Base-by-base conservation (phyloP, 768 basidiomycete genomes). In the Pisolithus marmoratus region DNA sequence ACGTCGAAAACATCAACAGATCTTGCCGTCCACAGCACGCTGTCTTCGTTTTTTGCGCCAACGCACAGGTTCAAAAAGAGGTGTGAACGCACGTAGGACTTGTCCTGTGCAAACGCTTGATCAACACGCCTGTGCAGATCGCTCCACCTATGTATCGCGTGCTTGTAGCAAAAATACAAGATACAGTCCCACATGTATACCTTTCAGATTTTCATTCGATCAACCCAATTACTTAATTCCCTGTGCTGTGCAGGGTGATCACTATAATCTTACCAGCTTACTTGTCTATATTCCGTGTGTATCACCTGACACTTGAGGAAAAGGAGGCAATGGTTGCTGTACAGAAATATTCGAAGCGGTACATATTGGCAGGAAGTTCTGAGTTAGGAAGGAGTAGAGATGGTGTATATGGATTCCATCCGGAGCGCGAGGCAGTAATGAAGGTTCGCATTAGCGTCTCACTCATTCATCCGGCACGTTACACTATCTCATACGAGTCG, bases 71-170 rank as follows among this genome's bases (percentile, higher is more conserved):
- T 4, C 38, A 40, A 1, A 11, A 51, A 8, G 43, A 50, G 23
- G 29, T 57, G 34, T 67, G 71, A 36, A 72, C 74, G 15, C 81
- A 87, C 54, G 81, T 95, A 43, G 95, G 91, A 2, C 75, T 96
- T 17, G 76, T 97, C 8, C 74, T 99, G 57, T 88, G 85, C 56
- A 92, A 96, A 66, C 78, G 95, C 0, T 74, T 98, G 47, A 77
- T 96, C 58, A 99, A 98, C 66, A 94, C 98, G 85, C 95, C 95
- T 0, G 86, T 93, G 14, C 91, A 97, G 59, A 82, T 94, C 34
- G 78, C 94, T 9, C 87, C 93, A 5, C 94, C 92, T 1, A 87
- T 96, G 84, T 97, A 94, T 67, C 76, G 76, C 41, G 92, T 97
- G 88, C 75, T 98, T 22, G 71, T 74, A 0, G 83, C 89, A 43